Evolutionary conservation across 1,139 yeast species (phyloP).

Genomic region (Spathaspora sp.): DNA sequence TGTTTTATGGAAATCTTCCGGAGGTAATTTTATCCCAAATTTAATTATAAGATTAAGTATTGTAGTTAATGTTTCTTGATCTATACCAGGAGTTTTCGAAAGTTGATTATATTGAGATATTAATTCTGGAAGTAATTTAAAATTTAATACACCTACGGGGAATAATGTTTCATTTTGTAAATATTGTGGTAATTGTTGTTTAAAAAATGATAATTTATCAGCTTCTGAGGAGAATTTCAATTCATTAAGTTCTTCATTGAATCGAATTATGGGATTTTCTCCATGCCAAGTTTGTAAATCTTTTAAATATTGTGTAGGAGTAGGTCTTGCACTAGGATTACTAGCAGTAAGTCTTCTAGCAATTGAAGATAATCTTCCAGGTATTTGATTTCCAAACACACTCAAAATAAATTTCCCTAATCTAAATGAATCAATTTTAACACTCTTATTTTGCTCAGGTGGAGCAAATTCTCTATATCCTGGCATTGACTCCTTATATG

Average conservation of each 20-base stretch:
- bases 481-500: constrained; percentile 15
- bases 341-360: constrained; percentile 9
- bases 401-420: constrained; percentile 57
- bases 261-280: constrained; percentile 43
- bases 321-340: constrained; percentile 38
- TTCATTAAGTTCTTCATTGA: constrained; percentile 52
- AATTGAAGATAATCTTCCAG: constrained; percentile 8
- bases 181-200: constrained; percentile 36
- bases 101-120: constrained; percentile 34
- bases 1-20: constrained; percentile 39
- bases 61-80: constrained; percentile 42
- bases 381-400: constrained; percentile 33
- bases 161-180: constrained; percentile 25
- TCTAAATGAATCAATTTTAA: constrained; percentile 63
- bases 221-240: constrained; percentile 48
- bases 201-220: constrained; percentile 56
- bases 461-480: constrained; percentile 34
- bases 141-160: constrained; percentile 64
- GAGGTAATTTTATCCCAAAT: constrained; percentile 40
- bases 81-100: constrained; percentile 21
- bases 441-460: constrained; percentile 37
- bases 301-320: constrained; percentile 50
- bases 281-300: constrained; percentile 43
- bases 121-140: constrained; percentile 68
- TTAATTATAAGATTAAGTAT: constrained; percentile 48